phyloP scores from a whole-genome alignment of 2,329 filamentous ascomycete species.

The Talaromyces funiculosus region DNA sequence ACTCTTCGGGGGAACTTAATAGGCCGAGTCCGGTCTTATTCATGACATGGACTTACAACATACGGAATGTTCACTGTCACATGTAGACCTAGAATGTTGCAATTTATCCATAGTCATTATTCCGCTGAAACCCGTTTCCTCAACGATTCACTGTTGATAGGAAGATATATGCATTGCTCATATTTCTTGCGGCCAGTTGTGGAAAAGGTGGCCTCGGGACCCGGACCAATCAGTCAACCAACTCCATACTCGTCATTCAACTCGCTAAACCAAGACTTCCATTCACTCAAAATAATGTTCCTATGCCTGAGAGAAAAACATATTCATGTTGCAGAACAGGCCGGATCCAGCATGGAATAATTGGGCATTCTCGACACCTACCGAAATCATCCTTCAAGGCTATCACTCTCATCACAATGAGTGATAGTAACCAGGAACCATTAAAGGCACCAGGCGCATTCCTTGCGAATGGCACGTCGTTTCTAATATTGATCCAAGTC shows the following conservation, averaged over 20 bases:
- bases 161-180: too few species aligned
- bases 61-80: not conserved
- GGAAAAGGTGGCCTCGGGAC: not conserved
- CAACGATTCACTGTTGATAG: not conserved
- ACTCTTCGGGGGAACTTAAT: not conserved
- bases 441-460: not conserved
- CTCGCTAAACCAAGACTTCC: not conserved
- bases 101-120: not conserved
- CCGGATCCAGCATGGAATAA: not conserved
- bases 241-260: not conserved
- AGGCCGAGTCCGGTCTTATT: not conserved
- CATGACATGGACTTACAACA: not conserved
- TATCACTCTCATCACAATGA: not conserved
- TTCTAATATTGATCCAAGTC: conserved; percentile 83
- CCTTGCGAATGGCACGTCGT: conserved; percentile 63
- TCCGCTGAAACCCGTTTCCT: too few species aligned
- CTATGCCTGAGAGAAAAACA: not conserved
- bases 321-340: not conserved
- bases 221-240: not conserved
- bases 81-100: not conserved
- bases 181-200: not conserved
- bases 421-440: not conserved
- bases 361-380: not conserved
- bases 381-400: not conserved
- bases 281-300: not conserved